Evolutionary conservation across 169 alveolate genomes (phyloP), one percentile per base, ranked within the genome.

Genomic region (Neospora caninum): DNA sequence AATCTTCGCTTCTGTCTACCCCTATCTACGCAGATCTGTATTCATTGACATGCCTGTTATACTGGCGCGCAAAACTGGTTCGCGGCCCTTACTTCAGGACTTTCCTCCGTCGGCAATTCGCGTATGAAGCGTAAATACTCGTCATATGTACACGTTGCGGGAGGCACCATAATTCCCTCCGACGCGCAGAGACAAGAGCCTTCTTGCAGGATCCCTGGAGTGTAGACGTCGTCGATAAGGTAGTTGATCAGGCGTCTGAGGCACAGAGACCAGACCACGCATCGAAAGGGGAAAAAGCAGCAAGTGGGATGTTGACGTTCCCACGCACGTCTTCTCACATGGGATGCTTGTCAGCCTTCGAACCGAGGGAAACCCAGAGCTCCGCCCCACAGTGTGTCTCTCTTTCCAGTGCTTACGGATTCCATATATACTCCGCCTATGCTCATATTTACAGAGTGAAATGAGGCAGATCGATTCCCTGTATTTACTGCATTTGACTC

Each of bases 221-320:
- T 95, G 96, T 98, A 98, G 95, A 96, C 97, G 96, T 97, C 98
- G 78, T 96, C 94, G 39, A 98, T 96, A 53, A 98, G 92, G 91
- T 96, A 95, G 80, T 96, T 96, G 42, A 98, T 97, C 27, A 95
- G 54, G 87, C 97, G 96, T 36, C 92, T 88, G 54, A 41, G 20
- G 25, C 43, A 82, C 67, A 38, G 34, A 82, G 67, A 82, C 89
- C 31, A 80, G 58, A 49, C 4, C 22, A 13, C 4, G 58, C 13
- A 49, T 7, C 22, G 4, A 4, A 49, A 7, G 58, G 22, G 58
- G 58, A 49, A 49, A 49, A 49, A 69, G 34, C 31, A 10, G 80
- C 38, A 4, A 20, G 80, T 6, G 18, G 18, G 18, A n/a, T n/a
- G 80, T 69, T 69, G 41, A 29, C 80, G 9, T 4, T 49, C 22